phyloP scores from a whole-genome alignment of 2,329 filamentous ascomycete genomes.

The Phaeoacremonium minimum region DNA sequence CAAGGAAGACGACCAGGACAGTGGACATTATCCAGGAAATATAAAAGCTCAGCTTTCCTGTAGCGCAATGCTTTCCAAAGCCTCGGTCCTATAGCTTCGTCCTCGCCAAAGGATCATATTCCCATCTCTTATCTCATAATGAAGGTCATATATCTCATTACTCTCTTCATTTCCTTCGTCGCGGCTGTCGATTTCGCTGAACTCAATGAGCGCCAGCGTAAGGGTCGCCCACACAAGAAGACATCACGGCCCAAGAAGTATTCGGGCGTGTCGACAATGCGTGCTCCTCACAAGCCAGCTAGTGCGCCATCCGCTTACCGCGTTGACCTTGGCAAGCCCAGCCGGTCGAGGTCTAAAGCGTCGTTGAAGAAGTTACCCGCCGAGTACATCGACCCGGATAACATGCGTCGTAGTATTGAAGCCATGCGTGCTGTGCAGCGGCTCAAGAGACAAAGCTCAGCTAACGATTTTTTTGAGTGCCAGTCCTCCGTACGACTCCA shows the following conservation, averaged over 20 bases:
- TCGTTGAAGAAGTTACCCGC: constrained; percentile 17
- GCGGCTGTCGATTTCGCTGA: constrained; percentile 13
- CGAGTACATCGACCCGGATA: constrained; percentile 10
- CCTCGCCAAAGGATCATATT: constrained; percentile 7
- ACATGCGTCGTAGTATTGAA: constrained; percentile 8
- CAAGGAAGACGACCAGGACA: too few relatives aligned
- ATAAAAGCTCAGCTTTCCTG: too few relatives aligned
- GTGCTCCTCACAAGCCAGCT: constrained; percentile 10
- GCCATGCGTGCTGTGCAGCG: constrained; percentile 11
- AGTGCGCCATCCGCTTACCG: constrained; percentile 14
- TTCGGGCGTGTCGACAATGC: constrained; percentile 8
- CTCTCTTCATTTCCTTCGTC: constrained; percentile 17
- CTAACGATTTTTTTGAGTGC: constrained; percentile 28
- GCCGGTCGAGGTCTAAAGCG: constrained; percentile 14
- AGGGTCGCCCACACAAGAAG: constrained; percentile 6
- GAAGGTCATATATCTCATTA: constrained; percentile 17
- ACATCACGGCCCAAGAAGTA: constrained; percentile 8
- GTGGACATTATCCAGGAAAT: too few relatives aligned
- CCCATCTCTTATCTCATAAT: constrained; percentile 11
- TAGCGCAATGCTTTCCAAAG: too few relatives aligned
- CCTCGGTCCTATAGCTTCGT: too few relatives aligned
- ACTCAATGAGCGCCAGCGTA: constrained; percentile 7
- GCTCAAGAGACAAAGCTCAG: constrained; percentile 13
- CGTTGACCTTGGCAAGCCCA: constrained; percentile 12
- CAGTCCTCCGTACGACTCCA: constrained; percentile 19